phyloP scores from a whole-genome alignment of 257 asterid genomes.

The Ligustrum vulgare region DNA sequence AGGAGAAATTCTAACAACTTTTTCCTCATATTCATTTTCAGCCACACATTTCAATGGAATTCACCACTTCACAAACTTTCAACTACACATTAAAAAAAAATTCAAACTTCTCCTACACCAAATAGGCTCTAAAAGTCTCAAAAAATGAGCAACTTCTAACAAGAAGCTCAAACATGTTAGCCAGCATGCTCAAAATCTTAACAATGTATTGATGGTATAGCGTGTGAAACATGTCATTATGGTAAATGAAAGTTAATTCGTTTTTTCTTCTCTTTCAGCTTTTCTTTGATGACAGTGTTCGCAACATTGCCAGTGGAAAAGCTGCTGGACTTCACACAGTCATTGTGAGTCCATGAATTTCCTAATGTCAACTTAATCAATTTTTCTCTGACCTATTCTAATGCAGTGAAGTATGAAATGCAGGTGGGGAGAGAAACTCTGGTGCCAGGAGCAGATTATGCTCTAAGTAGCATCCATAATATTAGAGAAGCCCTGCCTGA shows the following conservation, averaged over 20 bases:
- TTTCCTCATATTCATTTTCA: too few relatives aligned
- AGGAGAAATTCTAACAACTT: too few relatives aligned
- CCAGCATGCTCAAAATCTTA: background rate
- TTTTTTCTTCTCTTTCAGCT: slow-evolving; percentile 40
- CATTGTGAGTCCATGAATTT: slow-evolving; percentile 51
- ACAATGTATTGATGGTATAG: background rate
- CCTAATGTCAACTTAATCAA: background rate
- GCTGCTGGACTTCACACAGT: slow-evolving; percentile 79
- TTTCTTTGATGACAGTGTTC: slow-evolving; percentile 80
- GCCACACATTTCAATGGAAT: too few relatives aligned
- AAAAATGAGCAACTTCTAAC: background rate
- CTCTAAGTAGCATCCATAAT: slow-evolving; percentile 80
- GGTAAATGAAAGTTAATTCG: background rate
- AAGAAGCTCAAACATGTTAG: background rate
- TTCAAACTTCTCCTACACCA: too few relatives aligned
- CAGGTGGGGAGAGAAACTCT: slow-evolving; percentile 77
- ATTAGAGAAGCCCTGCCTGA: slow-evolving; percentile 81
- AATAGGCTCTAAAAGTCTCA: background rate
- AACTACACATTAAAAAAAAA: too few relatives aligned
- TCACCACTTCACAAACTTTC: too few relatives aligned
- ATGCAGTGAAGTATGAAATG: slow-evolving; percentile 15
- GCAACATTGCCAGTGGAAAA: slow-evolving; percentile 76
- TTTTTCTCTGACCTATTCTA: slow-evolving; percentile 5
- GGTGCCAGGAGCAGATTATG: slow-evolving; percentile 81
- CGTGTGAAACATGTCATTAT: background rate